These are phyloP conservation scores for Phlegmacium glaucopus DNA, from an alignment of 768 basidiomycete species.

Conservation along the genomic window DNA sequence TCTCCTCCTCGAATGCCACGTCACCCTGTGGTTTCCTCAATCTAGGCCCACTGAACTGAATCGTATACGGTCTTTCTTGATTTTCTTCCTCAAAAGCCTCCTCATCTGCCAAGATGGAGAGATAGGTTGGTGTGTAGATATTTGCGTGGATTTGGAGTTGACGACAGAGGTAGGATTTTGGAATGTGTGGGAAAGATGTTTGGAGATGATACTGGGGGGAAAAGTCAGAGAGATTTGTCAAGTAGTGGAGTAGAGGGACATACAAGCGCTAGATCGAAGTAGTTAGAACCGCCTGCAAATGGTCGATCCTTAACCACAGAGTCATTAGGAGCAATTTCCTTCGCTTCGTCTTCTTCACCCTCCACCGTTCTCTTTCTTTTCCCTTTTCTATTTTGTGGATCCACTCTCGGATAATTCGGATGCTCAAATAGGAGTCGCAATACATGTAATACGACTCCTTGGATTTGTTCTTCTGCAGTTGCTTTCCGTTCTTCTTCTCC, in stretches of 20 bases:
- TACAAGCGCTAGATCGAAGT: slow-evolving; percentile 53
- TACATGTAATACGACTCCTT: slow-evolving; percentile 23
- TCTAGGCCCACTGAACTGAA: slow-evolving; percentile 16
- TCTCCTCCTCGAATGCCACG: slow-evolving; percentile 43
- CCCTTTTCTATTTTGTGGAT: slow-evolving; percentile 1
- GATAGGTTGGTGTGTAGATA: slow-evolving; percentile 67
- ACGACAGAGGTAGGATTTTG: slow-evolving; percentile 50
- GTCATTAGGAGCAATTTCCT: slow-evolving; percentile 34
- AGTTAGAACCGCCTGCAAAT: slow-evolving; percentile 39
- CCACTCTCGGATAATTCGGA: slow-evolving; percentile 51
- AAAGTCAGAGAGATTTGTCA: background rate
- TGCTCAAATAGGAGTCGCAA: slow-evolving; percentile 60
- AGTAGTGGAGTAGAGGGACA: slow-evolving; percentile 9
- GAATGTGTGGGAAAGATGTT: slow-evolving; percentile 54
- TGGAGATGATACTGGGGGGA: slow-evolving; percentile 31
- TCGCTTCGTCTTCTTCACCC: slow-evolving; percentile 27
- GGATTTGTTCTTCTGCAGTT: slow-evolving; percentile 11
- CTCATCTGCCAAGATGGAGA: slow-evolving; percentile 40
- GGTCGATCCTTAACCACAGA: slow-evolving; percentile 41
- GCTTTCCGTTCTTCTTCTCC: slow-evolving; percentile 7
- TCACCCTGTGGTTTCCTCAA: slow-evolving; percentile 18
- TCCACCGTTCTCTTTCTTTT: slow-evolving; percentile 30
- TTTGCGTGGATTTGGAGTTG: slow-evolving; percentile 32
- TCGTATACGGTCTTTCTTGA: slow-evolving; percentile 29
- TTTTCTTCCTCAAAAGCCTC: slow-evolving; percentile 24